phyloP scores from a whole-genome alignment of 169 alveolate genomes.

The Perkinsus olseni region DNA sequence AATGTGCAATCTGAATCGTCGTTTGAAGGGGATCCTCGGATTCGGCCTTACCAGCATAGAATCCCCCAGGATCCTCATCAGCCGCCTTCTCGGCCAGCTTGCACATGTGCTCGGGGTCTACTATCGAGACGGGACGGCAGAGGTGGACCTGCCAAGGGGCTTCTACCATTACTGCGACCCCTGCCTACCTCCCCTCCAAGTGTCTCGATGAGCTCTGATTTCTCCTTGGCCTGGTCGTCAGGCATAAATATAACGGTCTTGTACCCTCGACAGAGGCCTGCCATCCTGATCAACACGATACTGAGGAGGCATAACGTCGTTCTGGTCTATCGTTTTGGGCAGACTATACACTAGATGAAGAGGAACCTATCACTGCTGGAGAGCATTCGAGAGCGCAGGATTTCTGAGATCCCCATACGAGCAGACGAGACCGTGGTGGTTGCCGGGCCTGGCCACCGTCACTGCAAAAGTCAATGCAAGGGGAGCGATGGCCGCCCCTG shows the following conservation, averaged over 20 bases:
- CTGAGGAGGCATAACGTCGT: no score
- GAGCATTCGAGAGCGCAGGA: no score
- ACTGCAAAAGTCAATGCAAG: no score
- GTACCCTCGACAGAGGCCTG: background rate
- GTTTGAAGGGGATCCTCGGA: background rate
- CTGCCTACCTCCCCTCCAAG: background rate
- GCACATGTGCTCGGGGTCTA: background rate
- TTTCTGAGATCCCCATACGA: no score
- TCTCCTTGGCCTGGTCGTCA: conserved; percentile 9
- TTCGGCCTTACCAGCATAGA: background rate
- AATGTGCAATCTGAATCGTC: no score
- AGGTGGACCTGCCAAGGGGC: background rate
- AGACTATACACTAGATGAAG: no score
- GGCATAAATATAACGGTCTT: background rate
- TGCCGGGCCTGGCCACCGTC: no score
- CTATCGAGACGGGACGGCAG: background rate
- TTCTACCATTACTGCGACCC: no score
- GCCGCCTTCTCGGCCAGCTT: background rate
- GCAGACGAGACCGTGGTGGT: no score
- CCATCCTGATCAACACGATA: background rate
- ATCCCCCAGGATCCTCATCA: background rate
- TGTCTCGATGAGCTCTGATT: background rate
- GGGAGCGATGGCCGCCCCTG: no score
- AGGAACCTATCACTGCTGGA: no score
- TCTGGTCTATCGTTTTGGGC: no score